phyloP scores from a whole-genome alignment of 148 eudicot genomes.

The Talinum fruticosum region DNA sequence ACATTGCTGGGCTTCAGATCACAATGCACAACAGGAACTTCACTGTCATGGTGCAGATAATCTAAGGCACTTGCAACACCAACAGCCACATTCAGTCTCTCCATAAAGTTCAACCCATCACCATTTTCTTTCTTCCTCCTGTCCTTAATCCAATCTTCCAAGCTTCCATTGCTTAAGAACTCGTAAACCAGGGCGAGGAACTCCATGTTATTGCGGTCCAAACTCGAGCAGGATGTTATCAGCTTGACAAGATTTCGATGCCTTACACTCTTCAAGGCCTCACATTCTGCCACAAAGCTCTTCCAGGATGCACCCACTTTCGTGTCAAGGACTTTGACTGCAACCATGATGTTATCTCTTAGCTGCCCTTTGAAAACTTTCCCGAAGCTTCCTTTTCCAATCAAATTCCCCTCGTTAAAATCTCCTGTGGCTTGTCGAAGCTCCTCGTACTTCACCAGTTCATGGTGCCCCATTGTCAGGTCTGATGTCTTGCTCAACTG shows the following conservation, averaged over 20 bases:
- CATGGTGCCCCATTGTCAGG: neutral
- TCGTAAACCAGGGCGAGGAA: slow-evolving; percentile 32
- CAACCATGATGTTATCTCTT: slow-evolving; percentile 14
- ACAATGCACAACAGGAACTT: slow-evolving; percentile 56
- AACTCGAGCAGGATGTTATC: slow-evolving; percentile 36
- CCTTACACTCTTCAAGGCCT: slow-evolving; percentile 32
- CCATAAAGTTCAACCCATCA: slow-evolving; percentile 30
- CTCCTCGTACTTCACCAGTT: slow-evolving; percentile 34
- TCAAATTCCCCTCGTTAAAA: slow-evolving; percentile 31
- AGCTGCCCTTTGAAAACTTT: slow-evolving; percentile 28
- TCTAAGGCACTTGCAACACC: slow-evolving; percentile 53
- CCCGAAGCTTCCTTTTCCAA: slow-evolving; percentile 42
- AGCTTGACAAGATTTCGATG: slow-evolving; percentile 40
- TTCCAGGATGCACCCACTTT: slow-evolving; percentile 20
- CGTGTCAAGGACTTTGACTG: slow-evolving; percentile 35
- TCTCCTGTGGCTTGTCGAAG: slow-evolving; percentile 40
- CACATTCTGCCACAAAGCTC: slow-evolving; percentile 37
- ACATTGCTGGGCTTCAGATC: slow-evolving; percentile 69
- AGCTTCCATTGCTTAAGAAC: slow-evolving; percentile 27
- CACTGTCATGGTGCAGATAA: slow-evolving; percentile 58
- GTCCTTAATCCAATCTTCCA: slow-evolving; percentile 36
- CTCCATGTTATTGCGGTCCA: slow-evolving; percentile 28
- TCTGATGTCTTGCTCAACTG: neutral
- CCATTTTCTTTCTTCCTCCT: slow-evolving; percentile 32
- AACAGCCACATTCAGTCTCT: slow-evolving; percentile 39